A percentile compares a stretch with the other conserved stretches of the same genome.
phyloP scores from a whole-genome alignment of 2,329 filamentous ascomycete genomes.

The Pseudogymnoascus destructans region DNA sequence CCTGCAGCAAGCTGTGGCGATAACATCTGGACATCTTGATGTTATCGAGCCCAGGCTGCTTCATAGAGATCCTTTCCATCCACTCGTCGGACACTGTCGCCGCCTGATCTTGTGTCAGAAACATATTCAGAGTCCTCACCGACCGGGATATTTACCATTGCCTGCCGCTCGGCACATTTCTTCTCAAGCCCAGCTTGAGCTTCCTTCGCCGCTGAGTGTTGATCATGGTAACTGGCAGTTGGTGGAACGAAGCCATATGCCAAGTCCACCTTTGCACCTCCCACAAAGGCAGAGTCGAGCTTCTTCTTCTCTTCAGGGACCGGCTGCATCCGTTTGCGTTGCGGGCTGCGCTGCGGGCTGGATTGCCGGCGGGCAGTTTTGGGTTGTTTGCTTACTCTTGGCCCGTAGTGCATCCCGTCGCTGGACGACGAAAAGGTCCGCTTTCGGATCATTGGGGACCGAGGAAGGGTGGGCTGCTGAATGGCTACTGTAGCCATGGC shows the following conservation, averaged over 20 bases:
- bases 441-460: slow-evolving; percentile 18
- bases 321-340: not conserved
- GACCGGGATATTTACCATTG: not conserved
- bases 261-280: not conserved
- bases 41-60: slow-evolving; percentile 23
- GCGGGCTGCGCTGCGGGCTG: not conserved
- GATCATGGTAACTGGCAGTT: not conserved
- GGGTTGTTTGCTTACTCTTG: not conserved
- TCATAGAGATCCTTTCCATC: slow-evolving; percentile 16
- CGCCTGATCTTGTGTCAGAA: slow-evolving; percentile 13
- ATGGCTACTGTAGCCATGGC: slow-evolving; percentile 12
- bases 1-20: slow-evolving; percentile 25
- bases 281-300: not conserved
- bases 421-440: not conserved
- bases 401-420: slow-evolving; percentile 1
- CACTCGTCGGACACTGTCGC: slow-evolving; percentile 13
- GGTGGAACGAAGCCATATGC: not conserved
- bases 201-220: not conserved
- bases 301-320: slow-evolving; percentile 1
- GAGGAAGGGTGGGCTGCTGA: slow-evolving; percentile 22
- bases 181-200: slow-evolving; percentile 3
- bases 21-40: slow-evolving; percentile 24
- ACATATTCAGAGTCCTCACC: not conserved
- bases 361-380: not conserved
- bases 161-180: not conserved